A percentile compares a stretch with the other conserved stretches of the same genome.
phyloP scores from a whole-genome alignment of 2,329 filamentous ascomycete species.

The Juglanconis sp. region DNA sequence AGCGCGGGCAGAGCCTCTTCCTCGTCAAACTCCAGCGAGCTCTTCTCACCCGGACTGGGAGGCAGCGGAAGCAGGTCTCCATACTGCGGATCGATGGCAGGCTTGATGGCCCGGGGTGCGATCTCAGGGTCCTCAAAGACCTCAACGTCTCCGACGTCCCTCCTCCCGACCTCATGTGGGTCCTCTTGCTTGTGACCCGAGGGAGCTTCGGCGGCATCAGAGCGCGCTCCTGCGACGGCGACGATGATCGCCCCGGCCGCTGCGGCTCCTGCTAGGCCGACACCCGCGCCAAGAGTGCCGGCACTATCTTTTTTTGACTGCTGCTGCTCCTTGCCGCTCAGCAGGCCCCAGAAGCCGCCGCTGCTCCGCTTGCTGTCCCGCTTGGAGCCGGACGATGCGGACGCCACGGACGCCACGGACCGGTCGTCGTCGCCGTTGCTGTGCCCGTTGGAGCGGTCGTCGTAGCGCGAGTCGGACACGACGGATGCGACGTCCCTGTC shows the following conservation, averaged over 20 bases:
- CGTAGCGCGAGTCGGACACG: conserved; percentile 40
- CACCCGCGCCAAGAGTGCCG: conserved; percentile 68
- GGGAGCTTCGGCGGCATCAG: conserved; percentile 45
- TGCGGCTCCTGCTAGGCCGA: conserved; percentile 54
- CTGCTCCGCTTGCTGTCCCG: conserved; percentile 32
- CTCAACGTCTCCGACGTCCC: conserved; percentile 28
- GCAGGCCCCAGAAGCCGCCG: conserved; percentile 47
- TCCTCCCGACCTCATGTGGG: conserved; percentile 9
- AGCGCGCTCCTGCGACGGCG: conserved; percentile 36
- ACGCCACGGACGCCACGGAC: conserved; percentile 42
- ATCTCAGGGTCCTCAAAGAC: conserved; percentile 49
- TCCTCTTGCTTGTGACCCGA: conserved; percentile 28
- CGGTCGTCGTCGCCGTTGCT: conserved; percentile 43
- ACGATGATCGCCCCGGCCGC: conserved; percentile 32
- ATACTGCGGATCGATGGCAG: conserved; percentile 64
- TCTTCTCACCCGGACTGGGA: conserved; percentile 53
- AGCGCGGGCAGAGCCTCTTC: conserved; percentile 47
- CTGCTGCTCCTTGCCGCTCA: conserved; percentile 38
- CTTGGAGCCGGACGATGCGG: conserved; percentile 35
- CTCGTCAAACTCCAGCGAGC: conserved; percentile 27
- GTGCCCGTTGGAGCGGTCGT: conserved; percentile 34
- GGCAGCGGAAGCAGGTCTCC: conserved; percentile 63
- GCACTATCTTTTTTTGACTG: conserved; percentile 57
- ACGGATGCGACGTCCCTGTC: conserved; percentile 49
- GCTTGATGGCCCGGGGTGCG: conserved; percentile 55